phyloP scores from a whole-genome alignment of 129 eudicot species.

The Arctium lappa region DNA sequence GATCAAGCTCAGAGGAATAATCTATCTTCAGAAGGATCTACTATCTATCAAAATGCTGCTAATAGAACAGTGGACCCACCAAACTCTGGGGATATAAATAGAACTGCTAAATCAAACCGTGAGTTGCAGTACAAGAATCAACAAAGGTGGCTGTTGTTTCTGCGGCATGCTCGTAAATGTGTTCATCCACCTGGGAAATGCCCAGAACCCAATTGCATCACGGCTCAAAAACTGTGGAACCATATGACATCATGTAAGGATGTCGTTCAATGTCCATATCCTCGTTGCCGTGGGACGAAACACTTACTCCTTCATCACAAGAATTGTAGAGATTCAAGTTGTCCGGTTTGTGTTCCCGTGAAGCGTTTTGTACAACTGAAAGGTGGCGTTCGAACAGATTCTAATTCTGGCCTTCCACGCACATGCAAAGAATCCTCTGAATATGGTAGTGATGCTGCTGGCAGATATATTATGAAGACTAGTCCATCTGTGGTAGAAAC shows the following conservation, averaged over 20 bases:
- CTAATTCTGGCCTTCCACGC: conserved; percentile 30
- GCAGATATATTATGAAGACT: conserved; percentile 27
- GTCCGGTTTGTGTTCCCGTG: conserved; percentile 82
- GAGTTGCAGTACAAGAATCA: conserved; percentile 56
- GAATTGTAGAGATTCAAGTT: conserved; percentile 50
- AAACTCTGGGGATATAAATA: conserved; percentile 27
- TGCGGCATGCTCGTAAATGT: conserved; percentile 84
- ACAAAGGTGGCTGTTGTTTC: conserved; percentile 72
- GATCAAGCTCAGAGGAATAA: conserved; percentile 60
- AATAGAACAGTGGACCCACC: conserved; percentile 37
- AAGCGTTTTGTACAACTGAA: conserved; percentile 44
- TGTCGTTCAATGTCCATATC: conserved; percentile 42
- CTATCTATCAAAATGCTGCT: conserved; percentile 26
- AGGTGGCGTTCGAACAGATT: conserved; percentile 34
- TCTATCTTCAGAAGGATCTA: conserved; percentile 53
- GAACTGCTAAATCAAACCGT: conserved; percentile 27
- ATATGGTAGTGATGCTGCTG: conserved; percentile 29
- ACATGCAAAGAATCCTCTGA: conserved; percentile 30
- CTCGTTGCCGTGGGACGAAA: conserved; percentile 54
- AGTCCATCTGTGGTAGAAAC: conserved; percentile 40
- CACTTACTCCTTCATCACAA: conserved; percentile 44
- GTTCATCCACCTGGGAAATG: conserved; percentile 66
- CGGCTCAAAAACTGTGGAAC: conserved; percentile 54
- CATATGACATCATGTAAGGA: conserved; percentile 61
- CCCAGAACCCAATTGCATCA: conserved; percentile 45